Percentiles rank a stretch among this genome's conserved stretches.
phyloP scores from a whole-genome alignment of 768 basidiomycete genomes.

The Trametes gibbosa region DNA sequence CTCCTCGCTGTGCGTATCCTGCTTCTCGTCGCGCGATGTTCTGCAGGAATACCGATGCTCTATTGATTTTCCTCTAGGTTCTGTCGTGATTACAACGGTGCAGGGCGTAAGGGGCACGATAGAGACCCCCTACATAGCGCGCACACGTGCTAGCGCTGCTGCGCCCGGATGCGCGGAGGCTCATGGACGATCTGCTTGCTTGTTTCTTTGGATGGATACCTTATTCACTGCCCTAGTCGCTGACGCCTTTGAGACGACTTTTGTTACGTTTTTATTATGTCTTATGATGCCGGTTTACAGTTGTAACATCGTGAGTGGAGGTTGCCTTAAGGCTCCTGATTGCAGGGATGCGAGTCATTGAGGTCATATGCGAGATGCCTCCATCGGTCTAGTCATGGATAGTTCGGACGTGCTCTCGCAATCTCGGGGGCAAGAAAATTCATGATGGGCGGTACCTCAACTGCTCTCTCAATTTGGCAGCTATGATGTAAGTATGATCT shows the following conservation, averaged over 20 bases:
- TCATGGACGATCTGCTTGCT: background rate
- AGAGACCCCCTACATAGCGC: no score
- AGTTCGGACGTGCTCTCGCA: no score
- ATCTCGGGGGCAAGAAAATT: no score
- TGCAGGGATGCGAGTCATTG: no score
- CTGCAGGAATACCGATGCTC: conserved; percentile 26
- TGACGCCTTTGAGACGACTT: background rate
- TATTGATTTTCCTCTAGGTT: conserved; percentile 25
- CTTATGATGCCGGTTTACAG: background rate
- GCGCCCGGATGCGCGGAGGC: background rate
- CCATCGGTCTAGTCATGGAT: no score
- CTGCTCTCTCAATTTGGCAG: no score
- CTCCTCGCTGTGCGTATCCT: conserved; percentile 78
- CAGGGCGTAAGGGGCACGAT: background rate
- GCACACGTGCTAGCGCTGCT: no score
- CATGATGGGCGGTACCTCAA: no score
- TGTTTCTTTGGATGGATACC: conserved; percentile 9
- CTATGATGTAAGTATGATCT: no score
- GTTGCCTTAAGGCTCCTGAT: no score
- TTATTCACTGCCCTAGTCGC: background rate
- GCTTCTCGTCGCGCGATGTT: conserved; percentile 25
- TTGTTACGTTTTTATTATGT: conserved; percentile 15
- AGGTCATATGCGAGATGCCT: no score
- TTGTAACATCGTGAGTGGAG: no score
- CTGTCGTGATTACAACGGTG: conserved; percentile 22